These are phyloP conservation scores for Euryodendron excelsum DNA, from an alignment of 148 eudicot genomes.

Conservation along the genomic window DNA sequence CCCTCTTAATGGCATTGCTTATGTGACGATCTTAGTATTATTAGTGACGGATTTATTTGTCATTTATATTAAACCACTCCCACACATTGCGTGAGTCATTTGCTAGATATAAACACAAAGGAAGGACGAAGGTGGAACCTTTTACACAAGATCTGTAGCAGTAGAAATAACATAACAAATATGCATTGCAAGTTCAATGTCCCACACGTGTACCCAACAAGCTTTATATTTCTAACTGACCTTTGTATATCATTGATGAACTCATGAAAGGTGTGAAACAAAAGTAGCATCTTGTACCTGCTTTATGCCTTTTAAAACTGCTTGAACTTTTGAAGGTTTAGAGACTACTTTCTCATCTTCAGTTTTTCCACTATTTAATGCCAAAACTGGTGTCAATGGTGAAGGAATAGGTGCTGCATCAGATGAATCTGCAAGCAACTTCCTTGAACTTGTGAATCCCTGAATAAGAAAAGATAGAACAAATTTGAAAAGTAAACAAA, in stretches of 20 bases:
- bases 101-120: not conserved
- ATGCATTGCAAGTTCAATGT: not conserved
- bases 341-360: conserved; percentile 62
- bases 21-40: no score
- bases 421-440: conserved; percentile 56
- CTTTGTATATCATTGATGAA: not conserved
- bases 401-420: conserved; percentile 73
- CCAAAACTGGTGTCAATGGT: conserved; percentile 67
- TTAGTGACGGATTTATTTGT: no score
- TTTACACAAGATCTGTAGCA: not conserved
- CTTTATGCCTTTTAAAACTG: conserved; percentile 73
- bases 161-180: not conserved
- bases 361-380: conserved; percentile 44
- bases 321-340: conserved; percentile 78
- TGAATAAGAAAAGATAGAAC: conserved; percentile 24
- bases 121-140: not conserved
- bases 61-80: no score
- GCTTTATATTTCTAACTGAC: not conserved
- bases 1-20: no score
- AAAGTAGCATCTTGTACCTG: conserved; percentile 45
- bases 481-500: not conserved
- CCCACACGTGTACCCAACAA: not conserved
- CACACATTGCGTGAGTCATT: no score
- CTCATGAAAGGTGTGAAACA: conserved; percentile 9
- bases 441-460: conserved; percentile 68